phyloP scores from a whole-genome alignment of 805 yeast genomes.

The Candida verbasci region DNA sequence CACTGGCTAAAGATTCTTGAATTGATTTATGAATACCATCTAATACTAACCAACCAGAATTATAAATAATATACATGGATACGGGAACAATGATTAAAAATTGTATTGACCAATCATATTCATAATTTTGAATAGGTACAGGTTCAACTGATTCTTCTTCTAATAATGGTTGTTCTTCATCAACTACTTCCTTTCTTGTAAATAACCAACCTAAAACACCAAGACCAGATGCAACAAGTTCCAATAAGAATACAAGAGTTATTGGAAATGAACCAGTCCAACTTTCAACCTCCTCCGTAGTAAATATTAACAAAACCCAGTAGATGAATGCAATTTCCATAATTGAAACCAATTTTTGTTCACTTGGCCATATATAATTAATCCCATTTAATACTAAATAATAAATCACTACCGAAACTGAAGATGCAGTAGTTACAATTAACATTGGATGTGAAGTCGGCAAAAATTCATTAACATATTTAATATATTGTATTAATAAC shows the following conservation, averaged over 20 bases:
- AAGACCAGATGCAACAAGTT: conserved; percentile 43
- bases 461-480: conserved; percentile 24
- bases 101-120: conserved; percentile 79
- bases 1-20: conserved; percentile 56
- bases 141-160: background rate
- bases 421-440: conserved; percentile 39
- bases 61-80: conserved; percentile 49
- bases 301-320: conserved; percentile 52
- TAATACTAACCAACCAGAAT: conserved; percentile 51
- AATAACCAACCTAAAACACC: conserved; percentile 49
- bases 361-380: conserved; percentile 34
- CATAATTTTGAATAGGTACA: background rate
- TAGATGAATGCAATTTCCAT: conserved; percentile 47
- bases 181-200: conserved; percentile 9
- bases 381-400: conserved; percentile 50
- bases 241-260: conserved; percentile 42
- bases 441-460: conserved; percentile 35
- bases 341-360: conserved; percentile 40
- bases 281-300: conserved; percentile 34
- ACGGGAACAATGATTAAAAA: conserved; percentile 66
- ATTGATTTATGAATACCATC: conserved; percentile 67
- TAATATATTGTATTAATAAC: conserved; percentile 6
- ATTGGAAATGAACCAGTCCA: conserved; percentile 53
- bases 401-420: conserved; percentile 49
- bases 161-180: conserved; percentile 9